These are phyloP conservation scores for Austroboletus niveus DNA, from an alignment of 1,284 basidiomycete species.

Conservation along the genomic window DNA sequence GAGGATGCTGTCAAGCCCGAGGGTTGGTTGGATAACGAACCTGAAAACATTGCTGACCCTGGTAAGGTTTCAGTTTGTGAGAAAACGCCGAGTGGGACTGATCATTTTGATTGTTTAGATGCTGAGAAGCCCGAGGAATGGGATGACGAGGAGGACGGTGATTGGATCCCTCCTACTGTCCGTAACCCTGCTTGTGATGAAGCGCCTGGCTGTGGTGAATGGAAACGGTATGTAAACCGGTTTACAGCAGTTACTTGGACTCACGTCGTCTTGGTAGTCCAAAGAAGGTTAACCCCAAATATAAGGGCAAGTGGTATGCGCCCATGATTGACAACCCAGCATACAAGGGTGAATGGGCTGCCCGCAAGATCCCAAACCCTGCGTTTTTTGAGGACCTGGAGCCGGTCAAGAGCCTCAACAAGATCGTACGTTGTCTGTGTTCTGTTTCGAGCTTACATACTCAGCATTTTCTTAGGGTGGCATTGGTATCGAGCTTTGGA, in stretches of 20 bases:
- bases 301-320: slow-evolving; percentile 96
- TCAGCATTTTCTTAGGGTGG: slow-evolving; percentile 58
- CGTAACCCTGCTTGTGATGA: slow-evolving; percentile 88
- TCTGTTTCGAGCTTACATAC: too few relatives aligned
- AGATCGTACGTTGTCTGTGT: slow-evolving; percentile 58
- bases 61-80: slow-evolving; percentile 39
- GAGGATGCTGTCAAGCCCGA: slow-evolving; percentile 87
- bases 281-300: slow-evolving; percentile 85
- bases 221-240: slow-evolving; percentile 60
- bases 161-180: slow-evolving; percentile 91
- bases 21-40: slow-evolving; percentile 94
- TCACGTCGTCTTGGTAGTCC: slow-evolving; percentile 46
- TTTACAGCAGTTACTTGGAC: not conserved
- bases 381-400: slow-evolving; percentile 86
- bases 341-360: slow-evolving; percentile 96
- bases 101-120: slow-evolving; percentile 41
- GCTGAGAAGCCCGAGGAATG: slow-evolving; percentile 98
- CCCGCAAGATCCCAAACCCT: slow-evolving; percentile 92
- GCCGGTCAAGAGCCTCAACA: slow-evolving; percentile 81
- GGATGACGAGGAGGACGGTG: slow-evolving; percentile 99
- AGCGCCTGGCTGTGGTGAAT: slow-evolving; percentile 92
- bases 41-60: slow-evolving; percentile 82
- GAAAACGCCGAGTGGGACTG: not conserved
- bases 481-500: slow-evolving; percentile 97
- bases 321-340: slow-evolving; percentile 95